A percentile compares a stretch with the other conserved stretches of the same genome.
Conservation (phyloP, 2,329 filamentous ascomycete genomes). For the Nigrograna mackinnonii region DNA sequence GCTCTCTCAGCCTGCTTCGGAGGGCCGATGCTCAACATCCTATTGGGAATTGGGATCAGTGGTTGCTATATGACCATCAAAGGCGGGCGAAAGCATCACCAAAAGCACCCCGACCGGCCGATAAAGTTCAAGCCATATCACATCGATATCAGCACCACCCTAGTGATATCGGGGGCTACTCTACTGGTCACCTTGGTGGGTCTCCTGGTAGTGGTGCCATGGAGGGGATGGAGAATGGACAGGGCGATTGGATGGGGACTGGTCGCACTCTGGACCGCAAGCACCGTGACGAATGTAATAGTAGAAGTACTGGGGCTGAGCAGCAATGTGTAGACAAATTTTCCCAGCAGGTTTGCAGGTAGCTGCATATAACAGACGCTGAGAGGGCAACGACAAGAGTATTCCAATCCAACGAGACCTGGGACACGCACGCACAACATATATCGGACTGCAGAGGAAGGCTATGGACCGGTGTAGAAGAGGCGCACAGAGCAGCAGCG, state of each 20-base stretch:
- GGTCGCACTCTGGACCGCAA: slow-evolving; percentile 78
- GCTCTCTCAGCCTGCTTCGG: slow-evolving; percentile 92
- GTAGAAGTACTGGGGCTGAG: slow-evolving; percentile 65
- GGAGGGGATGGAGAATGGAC: slow-evolving; percentile 41
- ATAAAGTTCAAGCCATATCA: slow-evolving; percentile 75
- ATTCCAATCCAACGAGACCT: no score
- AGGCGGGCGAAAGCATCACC: slow-evolving; percentile 66
- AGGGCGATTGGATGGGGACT: slow-evolving; percentile 71
- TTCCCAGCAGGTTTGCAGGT: slow-evolving; percentile 8
- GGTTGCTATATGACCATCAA: slow-evolving; percentile 85
- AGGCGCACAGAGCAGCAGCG: no score
- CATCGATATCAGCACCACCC: slow-evolving; percentile 80
- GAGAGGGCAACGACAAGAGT: no score
- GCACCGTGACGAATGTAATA: slow-evolving; percentile 79
- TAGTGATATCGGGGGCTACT: slow-evolving; percentile 84
- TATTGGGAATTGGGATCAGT: slow-evolving; percentile 90
- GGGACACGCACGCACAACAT: no score
- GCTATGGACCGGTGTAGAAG: no score
- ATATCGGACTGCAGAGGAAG: no score
- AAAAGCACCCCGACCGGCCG: slow-evolving; percentile 67
- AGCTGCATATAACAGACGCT: no score
- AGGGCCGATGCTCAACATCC: slow-evolving; percentile 97
- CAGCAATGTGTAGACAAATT: slow-evolving; percentile 27
- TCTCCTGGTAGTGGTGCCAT: slow-evolving; percentile 77
- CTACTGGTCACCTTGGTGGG: slow-evolving; percentile 78